A percentile compares a stretch with the other conserved stretches of the same genome.
Evolutionary conservation across 768 basidiomycete species (phyloP).

Genomic region (Lentinula guzmanii): DNA sequence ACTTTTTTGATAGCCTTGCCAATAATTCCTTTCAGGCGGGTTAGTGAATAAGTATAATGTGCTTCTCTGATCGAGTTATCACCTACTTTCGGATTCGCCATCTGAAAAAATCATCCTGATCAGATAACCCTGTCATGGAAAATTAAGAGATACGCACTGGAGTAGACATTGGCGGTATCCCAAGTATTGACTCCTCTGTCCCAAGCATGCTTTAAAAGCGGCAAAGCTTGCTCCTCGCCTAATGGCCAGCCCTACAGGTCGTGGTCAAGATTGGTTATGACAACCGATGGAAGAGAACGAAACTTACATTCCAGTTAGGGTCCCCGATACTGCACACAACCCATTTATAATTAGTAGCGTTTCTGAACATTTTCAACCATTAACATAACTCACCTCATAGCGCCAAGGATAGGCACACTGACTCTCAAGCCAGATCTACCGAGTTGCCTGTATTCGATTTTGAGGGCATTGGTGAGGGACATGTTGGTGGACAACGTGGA

Average conservation of each 20-base stretch:
- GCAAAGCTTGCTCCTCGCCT: conserved; percentile 35
- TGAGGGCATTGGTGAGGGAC: background rate
- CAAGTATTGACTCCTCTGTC: conserved; percentile 27
- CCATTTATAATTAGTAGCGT: conserved; percentile 3
- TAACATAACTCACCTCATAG: background rate
- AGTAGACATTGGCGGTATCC: conserved; percentile 33
- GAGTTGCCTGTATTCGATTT: conserved; percentile 4
- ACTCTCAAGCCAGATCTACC: conserved; percentile 1
- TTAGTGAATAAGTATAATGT: background rate
- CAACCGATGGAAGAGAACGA: background rate
- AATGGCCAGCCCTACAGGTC: conserved; percentile 38
- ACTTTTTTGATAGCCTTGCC: background rate
- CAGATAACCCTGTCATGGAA: background rate
- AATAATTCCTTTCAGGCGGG: background rate
- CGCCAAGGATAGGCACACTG: conserved; percentile 1
- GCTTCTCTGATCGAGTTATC: background rate
- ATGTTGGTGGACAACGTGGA: background rate
- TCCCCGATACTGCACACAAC: conserved; percentile 18
- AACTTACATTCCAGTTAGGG: conserved; percentile 12
- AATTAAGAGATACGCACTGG: conserved; percentile 6
- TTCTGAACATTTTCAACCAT: background rate
- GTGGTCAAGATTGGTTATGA: no score
- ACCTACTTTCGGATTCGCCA: conserved; percentile 27
- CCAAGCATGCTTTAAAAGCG: conserved; percentile 44
- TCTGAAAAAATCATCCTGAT: conserved; percentile 7